Conservation (phyloP, 352 stramenopile genomes). For the Pythium plurisporium region DNA sequence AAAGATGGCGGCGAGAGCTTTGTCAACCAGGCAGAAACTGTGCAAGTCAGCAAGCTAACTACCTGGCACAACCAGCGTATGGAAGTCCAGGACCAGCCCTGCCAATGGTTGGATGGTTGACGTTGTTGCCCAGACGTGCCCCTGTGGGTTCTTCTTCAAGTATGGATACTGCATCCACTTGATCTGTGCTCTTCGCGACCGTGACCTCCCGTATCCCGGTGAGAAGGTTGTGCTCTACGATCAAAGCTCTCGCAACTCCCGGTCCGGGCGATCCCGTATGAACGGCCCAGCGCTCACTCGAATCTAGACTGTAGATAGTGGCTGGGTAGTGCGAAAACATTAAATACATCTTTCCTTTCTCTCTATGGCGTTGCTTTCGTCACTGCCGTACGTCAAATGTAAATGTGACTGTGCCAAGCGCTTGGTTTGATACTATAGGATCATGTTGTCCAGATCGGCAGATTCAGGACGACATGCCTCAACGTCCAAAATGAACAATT, state of each 20-base stretch:
- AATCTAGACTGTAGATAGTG: neutral
- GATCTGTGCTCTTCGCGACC: neutral
- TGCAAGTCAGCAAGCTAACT: neutral
- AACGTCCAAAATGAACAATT: neutral
- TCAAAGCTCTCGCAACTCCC: neutral
- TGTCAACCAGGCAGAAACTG: neutral
- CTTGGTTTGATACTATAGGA: neutral
- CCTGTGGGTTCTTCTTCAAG: neutral
- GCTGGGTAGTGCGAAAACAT: too few relatives aligned
- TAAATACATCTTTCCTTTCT: too few relatives aligned
- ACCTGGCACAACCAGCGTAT: constrained; percentile 5
- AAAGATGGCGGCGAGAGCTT: neutral
- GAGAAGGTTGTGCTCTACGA: neutral
- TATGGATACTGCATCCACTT: constrained; percentile 5
- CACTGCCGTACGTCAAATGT: neutral
- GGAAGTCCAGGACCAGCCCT: neutral
- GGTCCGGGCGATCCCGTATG: neutral
- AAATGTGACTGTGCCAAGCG: neutral
- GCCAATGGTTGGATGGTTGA: neutral
- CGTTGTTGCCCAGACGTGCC: neutral
- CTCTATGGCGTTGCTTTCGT: neutral
- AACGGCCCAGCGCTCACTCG: neutral
- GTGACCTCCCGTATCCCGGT: neutral
- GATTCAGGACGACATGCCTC: too few relatives aligned
- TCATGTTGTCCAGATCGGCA: neutral